Evolutionary conservation across 2,329 filamentous ascomycete species (phyloP), one percentile per base, ranked within the genome.

Genomic region (Harringtonia lauricola): DNA sequence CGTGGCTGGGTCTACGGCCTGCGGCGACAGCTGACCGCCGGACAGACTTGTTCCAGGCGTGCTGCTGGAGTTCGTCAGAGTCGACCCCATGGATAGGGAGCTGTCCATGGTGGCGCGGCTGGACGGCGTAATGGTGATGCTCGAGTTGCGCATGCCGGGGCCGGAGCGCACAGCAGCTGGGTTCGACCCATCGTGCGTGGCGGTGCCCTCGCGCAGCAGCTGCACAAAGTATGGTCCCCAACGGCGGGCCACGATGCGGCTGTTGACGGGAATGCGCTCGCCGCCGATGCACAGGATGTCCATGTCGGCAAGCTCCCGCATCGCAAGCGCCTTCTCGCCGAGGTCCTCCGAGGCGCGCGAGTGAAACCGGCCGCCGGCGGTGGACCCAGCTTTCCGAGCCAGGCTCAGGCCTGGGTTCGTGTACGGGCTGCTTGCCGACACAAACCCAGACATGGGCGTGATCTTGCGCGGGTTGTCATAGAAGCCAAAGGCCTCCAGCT

Each of bases 161-260:
- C 72, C 70, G 2, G 85, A 81, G 38, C 87, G 75, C 28, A 94
- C 64, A 1, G 87, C 92, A 24, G 80, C 74, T 1, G 82, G 75
- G 52, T 95, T 88, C 43, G 79, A 76, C 2, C 81, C 84, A 42
- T 84, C 81, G 45, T 82, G 74, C 13, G 78, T 79, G 1, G 79
- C 72, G 2, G 84, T 79, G 5, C 85, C 86, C 61, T 95, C 89
- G 24, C 85, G 79, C 10, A 96, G 70, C 2, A 98, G 72, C 58
- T 94, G 86, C 44, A 95, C 87, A 64, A 98, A 96, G 59, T 94
- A 95, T 1, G 88, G 87, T 0, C 92, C 92, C 92, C 92, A 98
- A 57, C 92, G 74, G 24, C 87, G 77, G 10, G 85, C 83, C 15
- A 96, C 73, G 15, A 98, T 76, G 45, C 88, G 79, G 8, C 92